Evolutionary conservation across 805 yeast species (phyloP).

Genomic region (Pichia eremophila): DNA sequence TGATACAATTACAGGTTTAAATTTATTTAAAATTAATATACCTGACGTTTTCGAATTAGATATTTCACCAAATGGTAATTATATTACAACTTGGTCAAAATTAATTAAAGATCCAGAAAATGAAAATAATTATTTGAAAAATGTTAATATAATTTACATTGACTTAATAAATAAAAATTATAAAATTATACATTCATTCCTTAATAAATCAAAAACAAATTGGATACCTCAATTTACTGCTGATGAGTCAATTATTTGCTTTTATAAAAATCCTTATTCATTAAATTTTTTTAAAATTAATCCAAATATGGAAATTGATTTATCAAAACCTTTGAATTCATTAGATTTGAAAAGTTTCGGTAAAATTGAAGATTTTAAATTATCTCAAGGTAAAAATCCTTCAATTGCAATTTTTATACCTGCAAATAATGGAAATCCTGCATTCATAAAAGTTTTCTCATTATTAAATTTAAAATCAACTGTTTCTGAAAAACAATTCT

Average conservation of each 20-base stretch:
- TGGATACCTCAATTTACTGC: slow-evolving; percentile 90
- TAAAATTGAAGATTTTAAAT: slow-evolving; percentile 39
- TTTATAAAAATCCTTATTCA: slow-evolving; percentile 42
- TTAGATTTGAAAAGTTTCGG: slow-evolving; percentile 48
- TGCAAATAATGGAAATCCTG: slow-evolving; percentile 81
- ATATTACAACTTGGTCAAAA: slow-evolving; percentile 81
- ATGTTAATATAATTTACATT: slow-evolving; percentile 69
- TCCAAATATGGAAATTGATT: slow-evolving; percentile 23
- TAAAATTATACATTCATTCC: slow-evolving; percentile 38
- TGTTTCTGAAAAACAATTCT: slow-evolving; percentile 76
- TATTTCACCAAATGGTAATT: slow-evolving; percentile 85
- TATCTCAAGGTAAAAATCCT: slow-evolving; percentile 85
- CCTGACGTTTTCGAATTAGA: slow-evolving; percentile 70
- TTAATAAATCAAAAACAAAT: slow-evolving; percentile 75
- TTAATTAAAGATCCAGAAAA: slow-evolving; percentile 58
- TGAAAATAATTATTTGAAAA: slow-evolving; percentile 66
- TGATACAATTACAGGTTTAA: slow-evolving; percentile 43
- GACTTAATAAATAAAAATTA: slow-evolving; percentile 12
- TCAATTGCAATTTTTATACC: slow-evolving; percentile 87
- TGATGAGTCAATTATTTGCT: slow-evolving; percentile 66
- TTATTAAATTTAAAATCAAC: slow-evolving; percentile 70
- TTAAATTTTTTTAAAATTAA: slow-evolving; percentile 55
- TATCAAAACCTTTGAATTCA: slow-evolving; percentile 46
- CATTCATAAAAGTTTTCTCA: slow-evolving; percentile 74
- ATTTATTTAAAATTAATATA: slow-evolving; percentile 40